Conservation (phyloP, 345 rosid genomes). For the Lagerstroemia speciosa region DNA sequence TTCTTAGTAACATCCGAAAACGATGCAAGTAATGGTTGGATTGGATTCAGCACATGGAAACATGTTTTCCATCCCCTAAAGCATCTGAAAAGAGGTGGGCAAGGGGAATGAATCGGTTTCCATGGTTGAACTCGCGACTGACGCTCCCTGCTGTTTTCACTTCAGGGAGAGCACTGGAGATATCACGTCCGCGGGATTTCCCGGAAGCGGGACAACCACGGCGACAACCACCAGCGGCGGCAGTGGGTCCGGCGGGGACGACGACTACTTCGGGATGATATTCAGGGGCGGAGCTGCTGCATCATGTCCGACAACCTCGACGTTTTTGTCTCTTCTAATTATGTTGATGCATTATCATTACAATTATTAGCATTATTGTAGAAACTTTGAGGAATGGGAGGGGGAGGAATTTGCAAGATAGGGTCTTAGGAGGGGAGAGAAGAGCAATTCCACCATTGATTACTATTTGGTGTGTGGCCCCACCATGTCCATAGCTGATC, state of each 20-base stretch:
- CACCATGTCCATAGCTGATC: too few species aligned
- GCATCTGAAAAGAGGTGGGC: too few species aligned
- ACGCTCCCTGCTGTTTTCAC: neutral
- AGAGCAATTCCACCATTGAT: too few species aligned
- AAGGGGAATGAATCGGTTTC: too few species aligned
- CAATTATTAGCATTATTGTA: constrained; percentile 26
- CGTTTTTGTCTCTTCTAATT: constrained; percentile 36
- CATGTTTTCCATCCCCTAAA: too few species aligned
- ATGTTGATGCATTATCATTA: constrained; percentile 30
- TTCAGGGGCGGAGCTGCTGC: constrained; percentile 47
- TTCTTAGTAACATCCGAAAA: too few species aligned
- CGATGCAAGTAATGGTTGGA: too few species aligned
- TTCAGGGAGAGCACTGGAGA: constrained; percentile 41
- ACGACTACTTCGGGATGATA: constrained; percentile 49
- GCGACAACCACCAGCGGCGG: constrained; percentile 7
- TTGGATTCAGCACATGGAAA: too few species aligned
- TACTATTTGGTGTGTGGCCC: too few species aligned
- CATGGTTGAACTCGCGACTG: too few species aligned
- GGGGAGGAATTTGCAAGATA: too few species aligned
- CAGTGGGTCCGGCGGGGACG: constrained; percentile 14
- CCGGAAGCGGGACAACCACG: constrained; percentile 25
- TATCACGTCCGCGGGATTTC: constrained; percentile 35
- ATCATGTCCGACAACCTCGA: constrained; percentile 13
- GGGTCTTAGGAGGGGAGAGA: too few species aligned
- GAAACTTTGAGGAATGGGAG: constrained; percentile 1